These are phyloP conservation scores for Thraustotheca clavata DNA, from an alignment of 352 stramenopile species.

Conservation along the genomic window DNA sequence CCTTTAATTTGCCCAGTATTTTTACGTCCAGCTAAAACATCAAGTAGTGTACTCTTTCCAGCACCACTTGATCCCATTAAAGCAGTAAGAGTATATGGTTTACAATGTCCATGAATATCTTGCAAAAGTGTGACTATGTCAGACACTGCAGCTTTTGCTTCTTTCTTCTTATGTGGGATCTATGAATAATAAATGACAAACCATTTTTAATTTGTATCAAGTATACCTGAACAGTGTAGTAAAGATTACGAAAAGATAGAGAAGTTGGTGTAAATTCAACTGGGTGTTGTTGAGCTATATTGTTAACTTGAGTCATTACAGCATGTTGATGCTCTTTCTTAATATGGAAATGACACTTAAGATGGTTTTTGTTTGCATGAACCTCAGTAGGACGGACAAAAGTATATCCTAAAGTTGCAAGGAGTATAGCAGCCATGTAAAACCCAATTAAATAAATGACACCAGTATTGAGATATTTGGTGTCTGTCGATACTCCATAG, in stretches of 20 bases:
- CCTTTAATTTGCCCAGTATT: slow-evolving; percentile 49
- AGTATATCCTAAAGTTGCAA: neutral
- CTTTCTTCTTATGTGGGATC: neutral
- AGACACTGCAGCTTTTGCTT: neutral
- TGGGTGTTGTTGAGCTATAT: too few relatives aligned
- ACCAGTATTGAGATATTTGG: neutral
- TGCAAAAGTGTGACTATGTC: slow-evolving; percentile 22
- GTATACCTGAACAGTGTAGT: slow-evolving; percentile 16
- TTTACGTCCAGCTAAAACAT: slow-evolving; percentile 82
- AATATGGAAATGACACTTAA: neutral
- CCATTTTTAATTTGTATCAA: neutral
- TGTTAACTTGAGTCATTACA: neutral
- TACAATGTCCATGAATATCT: slow-evolving; percentile 22
- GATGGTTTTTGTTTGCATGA: neutral
- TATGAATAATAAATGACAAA: neutral
- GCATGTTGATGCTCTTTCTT: neutral
- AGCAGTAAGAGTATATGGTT: slow-evolving; percentile 24
- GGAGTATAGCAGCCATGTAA: neutral
- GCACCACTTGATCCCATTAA: slow-evolving; percentile 33
- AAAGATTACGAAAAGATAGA: slow-evolving; percentile 11
- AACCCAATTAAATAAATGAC: slow-evolving; percentile 1
- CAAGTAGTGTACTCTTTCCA: slow-evolving; percentile 80
- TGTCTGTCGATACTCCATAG: neutral
- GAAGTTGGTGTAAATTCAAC: slow-evolving; percentile 10
- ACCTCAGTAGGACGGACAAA: neutral